Conservation (phyloP, 495 filamentous ascomycete genomes). For the Aspergillus hancockii region DNA sequence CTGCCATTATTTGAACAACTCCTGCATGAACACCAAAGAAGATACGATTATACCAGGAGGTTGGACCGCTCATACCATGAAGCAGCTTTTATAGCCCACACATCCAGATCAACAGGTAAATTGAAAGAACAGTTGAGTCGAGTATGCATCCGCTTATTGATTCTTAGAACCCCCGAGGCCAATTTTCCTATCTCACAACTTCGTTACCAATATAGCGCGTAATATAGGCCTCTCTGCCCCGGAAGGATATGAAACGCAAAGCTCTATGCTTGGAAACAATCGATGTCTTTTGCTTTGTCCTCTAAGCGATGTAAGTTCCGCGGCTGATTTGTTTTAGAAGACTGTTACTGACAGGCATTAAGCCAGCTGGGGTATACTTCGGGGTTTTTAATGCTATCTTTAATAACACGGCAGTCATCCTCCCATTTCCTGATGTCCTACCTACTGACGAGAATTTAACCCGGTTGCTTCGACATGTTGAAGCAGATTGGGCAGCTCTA, state of each 20-base stretch:
- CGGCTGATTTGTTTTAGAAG: background rate
- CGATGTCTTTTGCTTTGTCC: constrained; percentile 9
- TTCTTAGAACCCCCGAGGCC: constrained; percentile 9
- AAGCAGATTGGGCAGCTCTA: constrained; percentile 14
- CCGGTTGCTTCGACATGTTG: constrained; percentile 8
- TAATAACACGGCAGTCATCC: constrained; percentile 7
- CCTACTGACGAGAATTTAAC: constrained; percentile 7
- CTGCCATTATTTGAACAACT: constrained; percentile 8
- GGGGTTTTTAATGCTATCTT: constrained; percentile 5
- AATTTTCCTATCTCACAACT: constrained; percentile 9
- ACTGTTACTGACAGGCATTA: background rate
- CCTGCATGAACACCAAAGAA: constrained; percentile 3
- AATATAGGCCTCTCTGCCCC: constrained; percentile 9
- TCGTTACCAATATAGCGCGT: constrained; percentile 8
- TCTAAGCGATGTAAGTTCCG: constrained; percentile 8
- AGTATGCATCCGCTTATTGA: background rate
- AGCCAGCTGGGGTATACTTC: constrained; percentile 12
- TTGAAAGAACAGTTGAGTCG: background rate
- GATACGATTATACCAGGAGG: constrained; percentile 3
- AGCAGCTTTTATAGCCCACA: constrained; percentile 10
- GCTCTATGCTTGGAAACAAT: constrained; percentile 10
- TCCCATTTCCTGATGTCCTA: constrained; percentile 6
- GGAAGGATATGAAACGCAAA: constrained; percentile 11
- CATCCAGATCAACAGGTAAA: constrained; percentile 4
- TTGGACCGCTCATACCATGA: background rate